These are phyloP conservation scores for Fusarium cyanostomum DNA, from an alignment of 2,329 filamentous ascomycete genomes.

Conservation along the genomic window DNA sequence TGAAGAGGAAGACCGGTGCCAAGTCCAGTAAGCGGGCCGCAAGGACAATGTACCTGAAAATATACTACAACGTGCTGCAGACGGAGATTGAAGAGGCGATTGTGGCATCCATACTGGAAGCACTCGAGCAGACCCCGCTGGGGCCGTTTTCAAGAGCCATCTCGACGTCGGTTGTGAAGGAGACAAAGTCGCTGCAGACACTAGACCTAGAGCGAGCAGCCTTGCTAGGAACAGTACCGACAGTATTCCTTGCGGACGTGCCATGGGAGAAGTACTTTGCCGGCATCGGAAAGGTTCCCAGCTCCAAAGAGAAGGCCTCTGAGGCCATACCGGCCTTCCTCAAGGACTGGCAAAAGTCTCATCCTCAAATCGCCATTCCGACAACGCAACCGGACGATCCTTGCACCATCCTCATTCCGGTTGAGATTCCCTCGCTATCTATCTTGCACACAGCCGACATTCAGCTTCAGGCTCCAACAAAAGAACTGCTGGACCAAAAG, in stretches of 20 bases:
- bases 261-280: conserved; percentile 61
- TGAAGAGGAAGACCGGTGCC: conserved; percentile 64
- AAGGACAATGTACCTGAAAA: conserved; percentile 70
- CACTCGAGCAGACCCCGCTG: conserved; percentile 54
- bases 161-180: conserved; percentile 54
- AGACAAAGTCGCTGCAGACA: conserved; percentile 56
- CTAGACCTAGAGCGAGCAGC: conserved; percentile 66
- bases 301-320: conserved; percentile 47
- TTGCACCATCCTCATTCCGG: conserved; percentile 82
- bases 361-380: conserved; percentile 43
- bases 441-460: conserved; percentile 84
- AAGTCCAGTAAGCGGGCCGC: conserved; percentile 45
- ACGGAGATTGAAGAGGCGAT: conserved; percentile 72
- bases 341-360: conserved; percentile 45
- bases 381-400: conserved; percentile 46
- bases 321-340: conserved; percentile 44
- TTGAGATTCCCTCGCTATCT: conserved; percentile 85
- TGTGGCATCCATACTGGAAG: conserved; percentile 52
- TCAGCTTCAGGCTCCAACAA: conserved; percentile 56
- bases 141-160: conserved; percentile 59
- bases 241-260: conserved; percentile 56
- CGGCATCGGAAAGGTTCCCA: conserved; percentile 57
- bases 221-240: conserved; percentile 62
- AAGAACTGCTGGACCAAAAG: conserved; percentile 42
- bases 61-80: conserved; percentile 80